Evolutionary conservation across 352 stramenopile genomes (phyloP).

Genomic region (Phytophthora capsici): DNA sequence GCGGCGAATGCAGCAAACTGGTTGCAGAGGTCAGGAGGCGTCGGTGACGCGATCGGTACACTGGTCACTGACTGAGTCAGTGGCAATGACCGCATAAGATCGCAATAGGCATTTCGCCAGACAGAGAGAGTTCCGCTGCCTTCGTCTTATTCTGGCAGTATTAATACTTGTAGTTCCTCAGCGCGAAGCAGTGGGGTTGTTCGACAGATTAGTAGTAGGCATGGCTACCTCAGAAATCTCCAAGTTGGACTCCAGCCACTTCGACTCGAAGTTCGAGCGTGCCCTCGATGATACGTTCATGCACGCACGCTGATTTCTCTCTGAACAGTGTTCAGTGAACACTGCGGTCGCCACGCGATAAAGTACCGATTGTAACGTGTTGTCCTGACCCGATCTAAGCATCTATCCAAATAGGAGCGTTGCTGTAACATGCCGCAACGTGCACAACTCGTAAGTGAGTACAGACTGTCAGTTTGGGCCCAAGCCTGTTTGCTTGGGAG

Average conservation of each 20-base stretch:
- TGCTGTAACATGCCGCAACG: not conserved
- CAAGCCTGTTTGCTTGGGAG: no score
- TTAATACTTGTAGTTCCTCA: not conserved
- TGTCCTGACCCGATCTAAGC: not conserved
- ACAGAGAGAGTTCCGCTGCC: no score
- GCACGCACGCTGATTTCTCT: slow-evolving; percentile 14
- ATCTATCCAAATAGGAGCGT: not conserved
- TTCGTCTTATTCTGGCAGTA: not conserved
- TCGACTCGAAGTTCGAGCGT: no score
- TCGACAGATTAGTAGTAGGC: no score
- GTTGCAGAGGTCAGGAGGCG: slow-evolving; percentile 6
- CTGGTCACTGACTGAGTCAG: slow-evolving; percentile 9
- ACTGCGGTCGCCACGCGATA: not conserved
- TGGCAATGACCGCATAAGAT: not conserved
- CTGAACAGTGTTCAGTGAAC: no score
- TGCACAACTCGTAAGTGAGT: not conserved
- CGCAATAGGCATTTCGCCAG: no score
- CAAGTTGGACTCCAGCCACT: no score
- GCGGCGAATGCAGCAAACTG: slow-evolving; percentile 17
- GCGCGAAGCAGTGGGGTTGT: not conserved
- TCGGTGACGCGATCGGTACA: slow-evolving; percentile 1
- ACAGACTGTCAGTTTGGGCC: not conserved
- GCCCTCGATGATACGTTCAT: not conserved
- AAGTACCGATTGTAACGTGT: not conserved
- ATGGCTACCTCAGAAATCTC: no score